These are phyloP conservation scores for Alternaria novae-zelandiae DNA, from an alignment of 2,329 filamentous ascomycete genomes.

Conservation along the genomic window DNA sequence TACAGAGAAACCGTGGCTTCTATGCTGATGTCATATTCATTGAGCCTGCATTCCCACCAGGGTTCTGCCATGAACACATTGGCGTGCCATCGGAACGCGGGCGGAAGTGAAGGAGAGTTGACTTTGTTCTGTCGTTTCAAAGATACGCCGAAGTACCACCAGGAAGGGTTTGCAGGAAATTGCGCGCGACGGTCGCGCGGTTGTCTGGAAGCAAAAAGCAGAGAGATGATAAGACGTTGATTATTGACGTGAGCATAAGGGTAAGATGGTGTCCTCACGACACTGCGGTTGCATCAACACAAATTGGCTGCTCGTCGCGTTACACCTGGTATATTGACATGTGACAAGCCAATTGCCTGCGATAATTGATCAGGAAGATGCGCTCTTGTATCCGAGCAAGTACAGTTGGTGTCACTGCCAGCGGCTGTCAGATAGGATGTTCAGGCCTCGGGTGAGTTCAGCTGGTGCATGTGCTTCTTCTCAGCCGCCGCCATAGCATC, in stretches of 20 bases:
- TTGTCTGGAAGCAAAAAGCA: conserved; percentile 1
- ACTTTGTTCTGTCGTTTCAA: background rate
- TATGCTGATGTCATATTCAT: background rate
- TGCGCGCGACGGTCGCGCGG: background rate
- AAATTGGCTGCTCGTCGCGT: background rate
- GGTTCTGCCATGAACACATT: background rate
- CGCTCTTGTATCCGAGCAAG: background rate
- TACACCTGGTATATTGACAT: background rate
- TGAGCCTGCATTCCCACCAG: background rate
- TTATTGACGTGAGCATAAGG: background rate
- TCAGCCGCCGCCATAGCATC: background rate
- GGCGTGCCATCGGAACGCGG: background rate
- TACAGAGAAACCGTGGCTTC: background rate
- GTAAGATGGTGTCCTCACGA: background rate
- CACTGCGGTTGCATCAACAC: background rate
- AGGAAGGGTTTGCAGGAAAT: conserved; percentile 6
- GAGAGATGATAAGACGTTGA: background rate
- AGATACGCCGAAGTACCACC: background rate
- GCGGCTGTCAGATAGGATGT: background rate
- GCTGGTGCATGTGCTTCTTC: conserved; percentile 1
- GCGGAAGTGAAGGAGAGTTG: background rate
- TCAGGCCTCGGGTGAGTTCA: background rate
- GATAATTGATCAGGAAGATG: background rate
- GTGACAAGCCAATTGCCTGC: background rate
- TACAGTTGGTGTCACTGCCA: background rate